These are phyloP conservation scores for Pseudocercospora fuligena DNA, from an alignment of 2,329 filamentous ascomycete genomes.

Conservation along the genomic window DNA sequence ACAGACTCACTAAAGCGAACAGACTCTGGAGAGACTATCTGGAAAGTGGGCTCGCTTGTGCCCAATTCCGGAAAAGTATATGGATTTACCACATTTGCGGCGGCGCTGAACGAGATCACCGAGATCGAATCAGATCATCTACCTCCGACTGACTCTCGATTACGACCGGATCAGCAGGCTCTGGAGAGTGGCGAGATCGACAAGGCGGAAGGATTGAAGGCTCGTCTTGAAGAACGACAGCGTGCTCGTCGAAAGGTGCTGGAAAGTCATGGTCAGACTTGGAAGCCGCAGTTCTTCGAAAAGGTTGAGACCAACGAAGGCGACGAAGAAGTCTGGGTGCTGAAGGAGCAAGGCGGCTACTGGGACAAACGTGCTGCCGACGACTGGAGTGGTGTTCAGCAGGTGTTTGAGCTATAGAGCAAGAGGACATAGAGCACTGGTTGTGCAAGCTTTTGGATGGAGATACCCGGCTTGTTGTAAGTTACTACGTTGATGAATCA, in stretches of 20 bases:
- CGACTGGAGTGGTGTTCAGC: conserved; percentile 65
- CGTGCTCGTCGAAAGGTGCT: conserved; percentile 72
- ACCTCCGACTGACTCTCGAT: conserved; percentile 78
- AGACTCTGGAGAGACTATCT: conserved; percentile 69
- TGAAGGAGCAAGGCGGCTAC: conserved; percentile 84
- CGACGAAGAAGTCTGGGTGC: conserved; percentile 57
- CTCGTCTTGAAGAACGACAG: conserved; percentile 83
- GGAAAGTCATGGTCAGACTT: conserved; percentile 73
- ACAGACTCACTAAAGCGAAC: conserved; percentile 72
- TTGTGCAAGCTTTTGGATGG: neutral
- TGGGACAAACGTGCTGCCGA: conserved; percentile 82
- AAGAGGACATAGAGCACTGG: neutral
- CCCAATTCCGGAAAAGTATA: conserved; percentile 80
- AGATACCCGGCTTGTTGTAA: neutral
- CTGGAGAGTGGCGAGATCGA: conserved; percentile 83
- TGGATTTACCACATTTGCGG: conserved; percentile 86
- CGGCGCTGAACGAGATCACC: conserved; percentile 85
- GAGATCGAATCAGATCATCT: conserved; percentile 74
- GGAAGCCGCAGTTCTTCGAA: conserved; percentile 84
- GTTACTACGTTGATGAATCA: neutral
- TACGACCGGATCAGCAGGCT: conserved; percentile 85
- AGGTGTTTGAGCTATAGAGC: conserved; percentile 55
- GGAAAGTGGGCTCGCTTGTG: conserved; percentile 78
- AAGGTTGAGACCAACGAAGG: conserved; percentile 55
- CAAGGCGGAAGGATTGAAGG: conserved; percentile 81